Evolutionary conservation across 2,329 filamentous ascomycete species (phyloP), one percentile per base, ranked within the genome.

Genomic region (Neocucurbitaria cava): DNA sequence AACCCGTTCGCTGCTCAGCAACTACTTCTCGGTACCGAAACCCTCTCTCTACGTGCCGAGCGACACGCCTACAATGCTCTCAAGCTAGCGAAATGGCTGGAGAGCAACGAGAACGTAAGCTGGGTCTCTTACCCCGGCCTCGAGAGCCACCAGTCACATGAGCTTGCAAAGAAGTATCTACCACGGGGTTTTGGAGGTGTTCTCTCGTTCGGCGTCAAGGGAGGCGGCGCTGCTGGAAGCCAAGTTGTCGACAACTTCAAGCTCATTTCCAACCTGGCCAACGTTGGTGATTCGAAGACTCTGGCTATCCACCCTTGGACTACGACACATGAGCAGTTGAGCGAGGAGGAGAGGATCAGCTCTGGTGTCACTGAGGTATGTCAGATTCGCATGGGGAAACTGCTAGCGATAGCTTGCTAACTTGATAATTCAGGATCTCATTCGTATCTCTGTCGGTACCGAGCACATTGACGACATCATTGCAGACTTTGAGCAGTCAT

Each of bases 391-490:
- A 5, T 3, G 2, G 3, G 5, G 9, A 18, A 3, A 21, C 15
- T 30, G 3, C 13, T 30, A 11, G 3, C 23, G n/a, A 21, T 3
- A 13, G 26, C 24, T 40, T 28, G 23, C 66, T 69, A 30, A 58
- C 41, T n/a, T 21, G 40, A 40, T 20, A 41, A 5, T 46, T 10
- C 75, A 92, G 83, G 94, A 96, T 71, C 87, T 93, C 35, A 96
- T 98, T 77, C 90, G 94, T 59, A 95, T 98, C 71, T 97, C 93
- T 0, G 93, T 97, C 54, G 94, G 94, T 47, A 96, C 90, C 0
- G 94, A 98, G 80, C 92, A 97, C 76, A 96, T 98, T 73, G 93
- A 96, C 79, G 94, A 98, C 72, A 97, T 98, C 69, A 95, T 96
- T 71, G 89, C 88, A 66, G 94, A 98, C 78, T 97, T 98, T 74